Percentiles rank a stretch among this genome's conserved stretches.
Conservation (phyloP, 768 basidiomycete species). For the Russula sp. region DNA sequence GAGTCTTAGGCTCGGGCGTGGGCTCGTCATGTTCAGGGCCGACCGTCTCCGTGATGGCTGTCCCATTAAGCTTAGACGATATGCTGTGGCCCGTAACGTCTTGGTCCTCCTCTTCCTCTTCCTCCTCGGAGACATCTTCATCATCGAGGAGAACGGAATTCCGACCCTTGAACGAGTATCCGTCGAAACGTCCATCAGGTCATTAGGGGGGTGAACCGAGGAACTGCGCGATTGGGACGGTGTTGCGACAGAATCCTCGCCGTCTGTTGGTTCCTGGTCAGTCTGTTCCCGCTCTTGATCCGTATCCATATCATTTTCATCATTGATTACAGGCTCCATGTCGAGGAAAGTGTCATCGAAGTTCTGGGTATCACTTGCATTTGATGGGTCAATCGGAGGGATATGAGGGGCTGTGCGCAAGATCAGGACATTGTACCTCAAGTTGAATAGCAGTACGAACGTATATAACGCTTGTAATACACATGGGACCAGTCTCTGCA, state of each 20-base stretch:
- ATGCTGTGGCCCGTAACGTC: slow-evolving; percentile 29
- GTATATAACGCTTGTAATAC: slow-evolving; percentile 92
- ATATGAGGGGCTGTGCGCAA: slow-evolving; percentile 75
- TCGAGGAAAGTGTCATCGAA: slow-evolving; percentile 97
- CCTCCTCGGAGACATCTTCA: slow-evolving; percentile 44
- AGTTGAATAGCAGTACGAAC: slow-evolving; percentile 45
- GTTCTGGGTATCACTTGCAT: slow-evolving; percentile 95
- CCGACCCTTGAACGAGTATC: slow-evolving; percentile 89
- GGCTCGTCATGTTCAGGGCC: slow-evolving; percentile 36
- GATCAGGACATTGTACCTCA: slow-evolving; percentile 23
- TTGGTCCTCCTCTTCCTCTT: slow-evolving; percentile 44
- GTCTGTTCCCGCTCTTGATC: slow-evolving; percentile 67
- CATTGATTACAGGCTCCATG: slow-evolving; percentile 90
- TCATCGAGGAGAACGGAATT: slow-evolving; percentile 76
- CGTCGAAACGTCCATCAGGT: slow-evolving; percentile 83
- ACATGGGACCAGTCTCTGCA: slow-evolving; percentile 90
- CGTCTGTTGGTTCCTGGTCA: slow-evolving; percentile 68
- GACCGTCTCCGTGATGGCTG: slow-evolving; percentile 33
- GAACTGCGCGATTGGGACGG: slow-evolving; percentile 79
- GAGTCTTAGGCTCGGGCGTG: slow-evolving; percentile 63
- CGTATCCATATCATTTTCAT: slow-evolving; percentile 63
- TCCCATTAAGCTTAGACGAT: slow-evolving; percentile 27
- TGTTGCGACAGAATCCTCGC: slow-evolving; percentile 73
- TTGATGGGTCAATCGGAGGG: slow-evolving; percentile 84
- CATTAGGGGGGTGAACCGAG: slow-evolving; percentile 55